Conservation (phyloP, 495 filamentous ascomycete genomes). For the Podospora bellae-mahoneyi region DNA sequence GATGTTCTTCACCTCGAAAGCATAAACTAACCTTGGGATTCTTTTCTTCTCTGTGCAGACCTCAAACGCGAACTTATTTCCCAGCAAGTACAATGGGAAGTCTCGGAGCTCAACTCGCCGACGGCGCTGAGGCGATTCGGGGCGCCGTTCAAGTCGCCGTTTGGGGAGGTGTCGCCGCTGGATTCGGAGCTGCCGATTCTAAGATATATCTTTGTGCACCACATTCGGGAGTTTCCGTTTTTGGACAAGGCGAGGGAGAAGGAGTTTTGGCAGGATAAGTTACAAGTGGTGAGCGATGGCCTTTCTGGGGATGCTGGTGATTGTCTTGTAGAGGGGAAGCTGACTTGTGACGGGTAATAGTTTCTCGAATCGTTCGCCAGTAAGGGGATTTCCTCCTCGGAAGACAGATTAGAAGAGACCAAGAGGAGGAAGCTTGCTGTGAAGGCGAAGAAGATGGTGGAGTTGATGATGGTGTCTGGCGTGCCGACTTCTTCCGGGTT, state of each 20-base stretch:
- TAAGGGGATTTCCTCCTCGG: conserved; percentile 94
- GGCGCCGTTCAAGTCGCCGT: conserved; percentile 87
- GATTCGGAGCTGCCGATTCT: conserved; percentile 93
- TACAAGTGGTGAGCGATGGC: conserved; percentile 73
- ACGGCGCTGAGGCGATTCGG: conserved; percentile 94
- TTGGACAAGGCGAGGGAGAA: conserved; percentile 93
- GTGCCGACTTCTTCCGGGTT: conserved; percentile 94
- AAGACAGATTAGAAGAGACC: conserved; percentile 92
- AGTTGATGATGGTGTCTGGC: conserved; percentile 98
- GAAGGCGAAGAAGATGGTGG: conserved; percentile 92
- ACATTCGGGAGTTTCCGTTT: conserved; percentile 97
- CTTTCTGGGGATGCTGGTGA: background rate
- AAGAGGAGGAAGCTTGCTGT: conserved; percentile 87
- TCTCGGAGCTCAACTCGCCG: conserved; percentile 85
- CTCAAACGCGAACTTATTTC: conserved; percentile 93
- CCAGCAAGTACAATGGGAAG: conserved; percentile 83
- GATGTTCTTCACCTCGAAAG: background rate
- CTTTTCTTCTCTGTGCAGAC: conserved; percentile 55
- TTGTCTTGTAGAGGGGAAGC: background rate
- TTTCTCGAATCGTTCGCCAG: conserved; percentile 98
- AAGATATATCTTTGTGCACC: conserved; percentile 95
- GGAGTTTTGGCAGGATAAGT: conserved; percentile 98
- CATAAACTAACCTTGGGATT: too few species aligned
- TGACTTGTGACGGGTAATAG: conserved; percentile 44
- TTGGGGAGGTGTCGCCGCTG: conserved; percentile 86